Evolutionary conservation across 129 eudicot species (phyloP), one percentile per base, ranked within the genome.

Genomic region (Flaveria ramosissima): DNA sequence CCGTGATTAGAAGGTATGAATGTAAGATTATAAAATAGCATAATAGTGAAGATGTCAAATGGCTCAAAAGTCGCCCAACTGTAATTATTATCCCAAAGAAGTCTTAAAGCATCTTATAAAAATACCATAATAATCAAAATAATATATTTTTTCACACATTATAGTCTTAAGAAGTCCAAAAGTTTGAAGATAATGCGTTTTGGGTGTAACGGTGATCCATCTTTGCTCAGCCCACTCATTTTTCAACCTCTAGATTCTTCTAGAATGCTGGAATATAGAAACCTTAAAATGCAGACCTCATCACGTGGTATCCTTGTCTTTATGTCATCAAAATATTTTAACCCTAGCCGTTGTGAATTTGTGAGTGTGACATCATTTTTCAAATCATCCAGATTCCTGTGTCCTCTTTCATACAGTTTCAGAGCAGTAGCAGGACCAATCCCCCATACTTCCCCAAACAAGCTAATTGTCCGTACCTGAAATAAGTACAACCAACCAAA

Each of bases 361-460:
- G 97, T 91, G 79, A 94, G 72, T 61, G 97, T 83, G 67, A 80
- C 84, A 15, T 94, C 96, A 46, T 75, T 81, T 72, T 83, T 80
- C 72, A 91, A 72, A 85, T 94, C 97, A 77, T 94, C 90, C 15
- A 94, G 86, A 73, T 89, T 89, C 68, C 94, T 80, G 80, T 89
- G 82, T 27, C 99, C 97, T 83, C 80, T 94, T 45, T 94, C 99
- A 80, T 87, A 94, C 10, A 94, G 85, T 80, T 94, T 94, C 79
- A 84, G 56, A 14, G 97, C 97, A 50, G 99, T 91, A 51, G 99
- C 92, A 20, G 99, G 97, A 77, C 99, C 99, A 73, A 94, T 77
- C 14, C 99, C 99, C 99, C 99, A 94, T 65, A 94, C 90, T 85
- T 94, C 97, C 81, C 97, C 97, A 82, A 94, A 94, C 69, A 89